Conservation (phyloP, 345 rosid species). For the Citrus medica region DNA sequence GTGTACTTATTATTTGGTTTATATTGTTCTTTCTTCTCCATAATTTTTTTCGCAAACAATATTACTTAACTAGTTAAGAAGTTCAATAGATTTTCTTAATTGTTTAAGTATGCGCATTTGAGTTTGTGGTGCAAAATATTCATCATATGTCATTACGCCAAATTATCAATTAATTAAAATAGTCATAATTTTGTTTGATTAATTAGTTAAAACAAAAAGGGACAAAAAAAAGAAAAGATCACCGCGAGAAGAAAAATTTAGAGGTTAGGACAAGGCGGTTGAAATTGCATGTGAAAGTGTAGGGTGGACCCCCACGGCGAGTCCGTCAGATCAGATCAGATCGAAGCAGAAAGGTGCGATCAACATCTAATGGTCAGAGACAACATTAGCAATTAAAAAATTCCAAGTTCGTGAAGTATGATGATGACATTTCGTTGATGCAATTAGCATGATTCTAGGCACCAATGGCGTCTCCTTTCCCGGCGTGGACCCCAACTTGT, state of each 20-base stretch:
- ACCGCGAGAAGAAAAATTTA: neutral
- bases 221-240: neutral
- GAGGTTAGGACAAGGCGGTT: conserved; percentile 1
- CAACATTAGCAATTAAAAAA: neutral
- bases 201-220: neutral
- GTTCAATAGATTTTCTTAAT: no score
- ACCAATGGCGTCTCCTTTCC: neutral
- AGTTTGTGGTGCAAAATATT: no score
- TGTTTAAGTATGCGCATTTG: no score
- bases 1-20: no score
- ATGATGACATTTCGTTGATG: conserved; percentile 21
- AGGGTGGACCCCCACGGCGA: conserved; percentile 19
- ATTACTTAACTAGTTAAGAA: no score
- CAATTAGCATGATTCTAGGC: conserved; percentile 25
- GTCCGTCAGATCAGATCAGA: neutral
- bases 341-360: conserved; percentile 3
- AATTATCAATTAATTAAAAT: no score
- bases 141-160: no score
- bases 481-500: conserved; percentile 8
- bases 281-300: conserved; percentile 26
- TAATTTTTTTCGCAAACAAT: no score
- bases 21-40: no score
- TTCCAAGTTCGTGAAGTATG: neutral
- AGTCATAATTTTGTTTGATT: no score
- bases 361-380: conserved; percentile 15